These are phyloP conservation scores for Amylostereum chailletii DNA, from an alignment of 1,284 basidiomycete genomes.

Conservation along the genomic window DNA sequence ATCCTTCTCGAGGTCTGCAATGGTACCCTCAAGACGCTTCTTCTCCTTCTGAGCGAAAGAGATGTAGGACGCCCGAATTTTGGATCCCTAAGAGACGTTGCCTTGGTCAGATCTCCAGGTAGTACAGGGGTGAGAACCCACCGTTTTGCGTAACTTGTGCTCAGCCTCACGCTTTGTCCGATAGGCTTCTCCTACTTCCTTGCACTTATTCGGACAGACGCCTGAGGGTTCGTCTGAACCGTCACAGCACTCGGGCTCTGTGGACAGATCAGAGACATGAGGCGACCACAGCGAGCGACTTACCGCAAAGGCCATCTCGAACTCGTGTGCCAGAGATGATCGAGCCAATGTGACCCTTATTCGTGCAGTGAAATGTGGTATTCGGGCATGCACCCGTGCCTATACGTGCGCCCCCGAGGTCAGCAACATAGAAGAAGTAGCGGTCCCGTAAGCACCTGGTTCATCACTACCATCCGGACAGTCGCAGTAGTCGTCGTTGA, in stretches of 20 bases:
- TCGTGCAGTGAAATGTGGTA: slow-evolving; percentile 79
- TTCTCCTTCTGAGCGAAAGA: slow-evolving; percentile 83
- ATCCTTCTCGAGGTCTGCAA: slow-evolving; percentile 45
- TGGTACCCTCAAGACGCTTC: slow-evolving; percentile 62
- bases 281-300: slow-evolving; percentile 17
- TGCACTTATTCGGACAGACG: slow-evolving; percentile 76
- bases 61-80: slow-evolving; percentile 87
- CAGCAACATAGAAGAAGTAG: background rate
- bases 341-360: slow-evolving; percentile 82
- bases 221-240: slow-evolving; percentile 89
- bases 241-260: slow-evolving; percentile 93
- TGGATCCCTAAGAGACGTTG: slow-evolving; percentile 57
- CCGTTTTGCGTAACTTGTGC: slow-evolving; percentile 74
- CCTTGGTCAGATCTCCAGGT: background rate
- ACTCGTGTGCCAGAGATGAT: slow-evolving; percentile 78
- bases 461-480: slow-evolving; percentile 92
- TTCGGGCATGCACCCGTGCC: slow-evolving; percentile 85
- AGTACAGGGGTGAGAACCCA: slow-evolving; percentile 25
- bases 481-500: slow-evolving; percentile 96
- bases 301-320: slow-evolving; percentile 93
- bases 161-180: slow-evolving; percentile 61
- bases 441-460: slow-evolving; percentile 47
- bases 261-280: slow-evolving; percentile 4
- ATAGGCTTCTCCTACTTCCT: slow-evolving; percentile 66
- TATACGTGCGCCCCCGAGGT: slow-evolving; percentile 19